These are phyloP conservation scores for Pulicaria dysenterica DNA, from an alignment of 129 eudicot species.

Conservation along the genomic window DNA sequence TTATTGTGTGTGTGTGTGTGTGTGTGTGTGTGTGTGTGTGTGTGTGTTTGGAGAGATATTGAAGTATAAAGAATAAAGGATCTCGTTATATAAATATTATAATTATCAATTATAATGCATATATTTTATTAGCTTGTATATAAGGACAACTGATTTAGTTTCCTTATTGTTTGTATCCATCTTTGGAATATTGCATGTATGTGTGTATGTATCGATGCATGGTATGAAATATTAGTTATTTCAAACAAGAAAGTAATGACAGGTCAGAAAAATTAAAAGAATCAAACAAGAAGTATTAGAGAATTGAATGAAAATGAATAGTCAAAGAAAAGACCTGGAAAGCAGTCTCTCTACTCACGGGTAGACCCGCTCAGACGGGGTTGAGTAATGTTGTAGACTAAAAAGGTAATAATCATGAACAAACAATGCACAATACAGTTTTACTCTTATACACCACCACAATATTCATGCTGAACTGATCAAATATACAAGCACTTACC, in stretches of 20 bases:
- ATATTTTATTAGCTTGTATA: no score
- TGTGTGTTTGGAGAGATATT: not conserved
- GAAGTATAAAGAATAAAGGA: slow-evolving; percentile 7
- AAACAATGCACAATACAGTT: slow-evolving; percentile 30
- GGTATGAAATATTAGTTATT: not conserved
- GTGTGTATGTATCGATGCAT: no score
- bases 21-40: not conserved
- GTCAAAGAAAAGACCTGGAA: not conserved
- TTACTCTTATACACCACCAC: slow-evolving; percentile 30
- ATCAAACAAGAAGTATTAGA: slow-evolving; percentile 25
- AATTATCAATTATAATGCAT: no score
- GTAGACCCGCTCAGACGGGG: no score
- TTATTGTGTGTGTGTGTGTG: not conserved
- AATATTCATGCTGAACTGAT: slow-evolving; percentile 24
- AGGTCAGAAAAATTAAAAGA: not conserved
- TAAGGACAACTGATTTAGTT: no score
- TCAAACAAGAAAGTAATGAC: slow-evolving; percentile 24
- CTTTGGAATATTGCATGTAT: no score
- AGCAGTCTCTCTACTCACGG: no score
- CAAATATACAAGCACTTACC: slow-evolving; percentile 37
- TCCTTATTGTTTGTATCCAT: no score
- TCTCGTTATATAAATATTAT: not conserved
- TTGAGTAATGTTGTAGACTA: no score
- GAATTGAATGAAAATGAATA: not conserved
- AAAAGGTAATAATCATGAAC: not conserved